Evolutionary conservation across 345 rosid species (phyloP), one percentile per base, ranked within the genome.

Genomic region (Hypericum perforatum): DNA sequence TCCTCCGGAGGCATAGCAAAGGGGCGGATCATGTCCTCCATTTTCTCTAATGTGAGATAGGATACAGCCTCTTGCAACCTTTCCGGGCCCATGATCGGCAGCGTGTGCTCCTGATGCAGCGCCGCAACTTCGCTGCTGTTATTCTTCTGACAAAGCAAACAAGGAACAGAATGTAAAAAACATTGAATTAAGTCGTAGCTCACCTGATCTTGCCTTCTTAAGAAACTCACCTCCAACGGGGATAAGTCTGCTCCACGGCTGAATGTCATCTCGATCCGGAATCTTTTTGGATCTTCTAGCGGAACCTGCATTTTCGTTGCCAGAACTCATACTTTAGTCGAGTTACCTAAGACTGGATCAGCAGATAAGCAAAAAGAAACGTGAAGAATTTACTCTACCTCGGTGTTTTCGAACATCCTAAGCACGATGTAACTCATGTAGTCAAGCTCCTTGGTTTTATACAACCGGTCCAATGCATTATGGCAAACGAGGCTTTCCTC

Each of bases 1-100:
- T 94, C 99, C 49, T 94, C 99, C 0, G 97, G 86, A 0, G 97
- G 99, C 97, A 94, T 89, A 6, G 96, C 99, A 54, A 94, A 94
- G 2, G 87, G 84, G 46, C 88, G 86, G 56, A 94, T 60, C 96
- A 94, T 84, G 74, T 63, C 86, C 76, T 94, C 97, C 92, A 89
- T 79, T 75, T 81, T 82, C 71, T 84, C 96, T 41, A 94, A 77
- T 29, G 96, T 82, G 52, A 84, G 84, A 67, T 76, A 89, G 0
- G 96, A 81, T 64, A 77, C 84, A 22, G 70, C 87, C 69, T 89
- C 97, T 61, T 94, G 99, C 45, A 94, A 77, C 78, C 97, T 89
- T 68, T 94, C 99, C 36, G 96, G 97, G 51, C 99, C 95, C 94
- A 82, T 94, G 67, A 94, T 84, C 9, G 96, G 99, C 49, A 94